Base-by-base conservation (phyloP, 208 protist species). In the Leishmania guyanensis region DNA sequence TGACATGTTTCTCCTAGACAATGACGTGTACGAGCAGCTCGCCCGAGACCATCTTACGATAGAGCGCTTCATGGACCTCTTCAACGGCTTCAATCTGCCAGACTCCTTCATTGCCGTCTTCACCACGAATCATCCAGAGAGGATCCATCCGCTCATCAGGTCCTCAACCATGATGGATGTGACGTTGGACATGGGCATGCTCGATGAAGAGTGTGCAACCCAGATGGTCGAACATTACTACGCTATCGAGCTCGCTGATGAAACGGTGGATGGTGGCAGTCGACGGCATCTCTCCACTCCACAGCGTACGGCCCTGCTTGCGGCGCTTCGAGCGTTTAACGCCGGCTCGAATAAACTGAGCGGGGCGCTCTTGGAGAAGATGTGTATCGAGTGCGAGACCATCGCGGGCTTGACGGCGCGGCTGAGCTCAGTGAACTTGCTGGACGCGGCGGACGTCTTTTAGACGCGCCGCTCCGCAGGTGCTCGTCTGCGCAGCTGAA, bases 121-220 rank as follows among this genome's bases (percentile, higher is more conserved):
- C 81, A 99, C 97, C 9, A 98, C 97, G 9, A 98, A 97, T 79
- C 90, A 98, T 84, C 81, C 87, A 1, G 95, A 99, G 64, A 83
- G 80, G 75, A 84, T 99, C 46, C 89, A 97, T 75, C 80, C 86
- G 26, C 79, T 81, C 26, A 88, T 98, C 36, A 77, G 88, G 14
- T 77, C 84, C 48, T 87, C 94, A 16, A 90, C 94, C 66, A 85
- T 97, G 43, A 68, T 97, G 54, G 89, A 93, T 66, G 48, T 97
- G 20, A 88, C 83, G 48, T 51, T 97, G 60, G 75, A 97, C 54
- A 90, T 98, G 89, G 90, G 84, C 20, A 77, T 89, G 64, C 66
- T 95, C 17, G 75, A 85, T 43, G 74, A 75, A 5, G 83, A 71
- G 48, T 79, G 84, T 39, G 89, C 90, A 9, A 76, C 84, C 36